phyloP scores from a whole-genome alignment of 2,329 filamentous ascomycete genomes.

The Myriosclerotinia duriaeana region DNA sequence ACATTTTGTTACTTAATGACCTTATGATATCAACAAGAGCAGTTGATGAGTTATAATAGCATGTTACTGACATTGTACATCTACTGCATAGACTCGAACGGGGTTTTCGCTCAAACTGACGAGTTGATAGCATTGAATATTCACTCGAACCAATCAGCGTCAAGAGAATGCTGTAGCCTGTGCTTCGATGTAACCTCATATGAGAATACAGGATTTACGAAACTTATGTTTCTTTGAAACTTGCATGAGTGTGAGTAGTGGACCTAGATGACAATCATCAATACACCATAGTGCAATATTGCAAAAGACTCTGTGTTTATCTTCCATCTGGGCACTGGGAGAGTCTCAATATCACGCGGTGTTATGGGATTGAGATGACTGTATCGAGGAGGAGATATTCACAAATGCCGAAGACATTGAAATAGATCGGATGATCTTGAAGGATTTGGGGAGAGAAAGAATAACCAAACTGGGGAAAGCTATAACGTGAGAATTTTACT shows the following conservation, averaged over 20 bases:
- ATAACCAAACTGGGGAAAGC: no score
- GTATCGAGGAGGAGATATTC: not conserved
- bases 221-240: not conserved
- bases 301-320: not conserved
- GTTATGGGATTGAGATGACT: not conserved
- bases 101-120: not conserved
- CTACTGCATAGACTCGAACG: not conserved
- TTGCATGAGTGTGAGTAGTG: not conserved
- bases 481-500: not conserved
- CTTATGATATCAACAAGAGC: not conserved
- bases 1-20: not conserved
- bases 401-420: not conserved
- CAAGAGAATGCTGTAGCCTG: not conserved
- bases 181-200: not conserved
- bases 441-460: not conserved
- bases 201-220: not conserved
- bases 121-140: not conserved
- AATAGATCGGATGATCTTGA: not conserved
- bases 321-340: not conserved
- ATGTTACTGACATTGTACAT: not conserved
- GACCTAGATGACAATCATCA: not conserved
- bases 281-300: not conserved
- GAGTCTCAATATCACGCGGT: not conserved
- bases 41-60: not conserved
- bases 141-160: not conserved